A percentile compares a stretch with the other conserved stretches of the same genome.
These are phyloP conservation scores for Oxytropis ochrocephala DNA, from an alignment of 306 rosid species.

Conservation along the genomic window DNA sequence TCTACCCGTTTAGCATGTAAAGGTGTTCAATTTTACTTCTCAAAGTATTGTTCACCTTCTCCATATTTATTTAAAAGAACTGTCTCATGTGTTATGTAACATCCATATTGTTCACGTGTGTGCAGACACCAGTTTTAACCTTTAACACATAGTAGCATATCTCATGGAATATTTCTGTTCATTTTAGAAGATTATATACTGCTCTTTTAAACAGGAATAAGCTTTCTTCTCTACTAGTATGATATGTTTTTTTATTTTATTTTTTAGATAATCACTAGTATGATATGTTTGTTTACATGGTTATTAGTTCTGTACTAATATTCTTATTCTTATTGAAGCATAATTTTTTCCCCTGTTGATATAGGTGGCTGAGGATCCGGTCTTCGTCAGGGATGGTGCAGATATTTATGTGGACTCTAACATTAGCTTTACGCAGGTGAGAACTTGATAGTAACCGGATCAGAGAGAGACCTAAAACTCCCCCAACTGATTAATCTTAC, in stretches of 20 bases:
- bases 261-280: no score
- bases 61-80: not conserved
- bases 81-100: not conserved
- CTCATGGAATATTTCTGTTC: not conserved
- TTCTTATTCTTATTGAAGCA: slow-evolving; percentile 21
- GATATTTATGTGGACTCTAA: slow-evolving; percentile 83
- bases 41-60: not conserved
- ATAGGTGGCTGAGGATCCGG: slow-evolving; percentile 80
- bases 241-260: no score
- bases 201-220: not conserved
- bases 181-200: not conserved
- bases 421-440: slow-evolving; percentile 93
- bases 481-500: no score
- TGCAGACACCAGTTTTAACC: not conserved
- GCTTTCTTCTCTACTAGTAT: not conserved
- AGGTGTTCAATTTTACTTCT: not conserved
- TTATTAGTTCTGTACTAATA: slow-evolving; percentile 14
- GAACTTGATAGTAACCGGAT: not conserved
- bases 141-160: not conserved
- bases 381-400: slow-evolving; percentile 80
- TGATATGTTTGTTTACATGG: not conserved
- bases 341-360: slow-evolving; percentile 15
- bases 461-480: no score
- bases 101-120: not conserved
- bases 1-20: not conserved